Evolutionary conservation across 2,329 filamentous ascomycete species (phyloP), one percentile per base, ranked within the genome.

Genomic region (Colletotrichum truncatum): DNA sequence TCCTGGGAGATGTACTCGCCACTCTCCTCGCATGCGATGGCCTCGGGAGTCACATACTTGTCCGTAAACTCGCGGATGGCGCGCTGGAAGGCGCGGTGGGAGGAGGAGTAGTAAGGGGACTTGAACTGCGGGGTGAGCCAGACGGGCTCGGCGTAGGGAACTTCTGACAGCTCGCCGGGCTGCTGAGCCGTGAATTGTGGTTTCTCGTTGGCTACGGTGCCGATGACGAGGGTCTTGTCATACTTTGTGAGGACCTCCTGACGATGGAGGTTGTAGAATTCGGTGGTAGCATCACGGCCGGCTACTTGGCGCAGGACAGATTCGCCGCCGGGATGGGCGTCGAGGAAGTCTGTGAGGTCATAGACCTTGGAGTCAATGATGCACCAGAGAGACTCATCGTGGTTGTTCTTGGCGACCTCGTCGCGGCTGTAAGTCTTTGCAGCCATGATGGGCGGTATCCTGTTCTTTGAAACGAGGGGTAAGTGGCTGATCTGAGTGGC

Each of bases 261-360:
- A 25, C 93, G 85, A 81, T 97, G 94, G 56, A 97, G 89, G 82
- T 97, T 97, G 87, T 97, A 97, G 79, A 97, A 97, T 61, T 91
- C 91, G 34, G 85, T 81, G 2, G 93, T 97, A 53, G 93, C 93
- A 74, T 97, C 93, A 70, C 88, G 86, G 67, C 93, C 93, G 28
- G 92, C 93, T 49, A 95, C 87, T 78, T 97, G 93, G 57, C 87
- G 85, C 36, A 97, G 87, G 23, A 97, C 93, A 43, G 91, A 89
- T 72, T 90, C 89, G 72, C 93, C 93, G 70, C 93, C 93, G 1
- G 93, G 93, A 73, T 97, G 93, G 21, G 91, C 93, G 74, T 96
- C 92, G 70, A 93, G 78, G 77, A 97, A 97, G 70, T 97, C 93
- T 66, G 90, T 90, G 11, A 94, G 85, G 79, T 97, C 92, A 83